A percentile compares a stretch with the other conserved stretches of the same genome.
phyloP scores from a whole-genome alignment of 352 stramenopile genomes.

The Phytophthora agathidicida region DNA sequence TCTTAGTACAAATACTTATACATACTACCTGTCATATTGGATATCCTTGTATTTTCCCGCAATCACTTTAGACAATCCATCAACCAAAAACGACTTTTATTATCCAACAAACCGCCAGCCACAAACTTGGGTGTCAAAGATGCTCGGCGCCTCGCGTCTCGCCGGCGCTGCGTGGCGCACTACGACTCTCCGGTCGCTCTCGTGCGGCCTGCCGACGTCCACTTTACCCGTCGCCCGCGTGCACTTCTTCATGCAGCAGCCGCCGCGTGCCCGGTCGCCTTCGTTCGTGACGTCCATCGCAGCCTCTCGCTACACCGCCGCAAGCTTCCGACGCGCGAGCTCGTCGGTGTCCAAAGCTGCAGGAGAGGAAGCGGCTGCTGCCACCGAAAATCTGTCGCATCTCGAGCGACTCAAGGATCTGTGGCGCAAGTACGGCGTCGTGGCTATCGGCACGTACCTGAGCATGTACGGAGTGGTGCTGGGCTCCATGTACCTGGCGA shows the following conservation, averaged over 20 bases:
- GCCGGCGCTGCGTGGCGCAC: conserved; percentile 1
- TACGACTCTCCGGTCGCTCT: background rate
- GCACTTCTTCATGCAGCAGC: conserved; percentile 22
- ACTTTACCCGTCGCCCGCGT: background rate
- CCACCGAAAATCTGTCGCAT: conserved; percentile 34
- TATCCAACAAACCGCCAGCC: conserved; percentile 15
- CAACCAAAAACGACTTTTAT: no score
- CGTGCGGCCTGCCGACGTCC: background rate
- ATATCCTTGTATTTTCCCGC: no score
- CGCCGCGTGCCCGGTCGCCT: conserved; percentile 10
- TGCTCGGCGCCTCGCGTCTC: conserved; percentile 26
- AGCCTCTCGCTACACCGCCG: background rate
- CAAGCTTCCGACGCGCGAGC: conserved; percentile 16
- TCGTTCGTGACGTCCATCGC: conserved; percentile 7
- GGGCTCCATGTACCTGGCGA: conserved; percentile 82
- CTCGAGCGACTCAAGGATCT: conserved; percentile 74
- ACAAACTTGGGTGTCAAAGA: conserved; percentile 9
- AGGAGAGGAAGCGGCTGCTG: background rate
- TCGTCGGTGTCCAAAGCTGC: conserved; percentile 31
- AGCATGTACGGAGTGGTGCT: conserved; percentile 79
- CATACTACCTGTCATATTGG: background rate
- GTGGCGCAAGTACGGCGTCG: conserved; percentile 84
- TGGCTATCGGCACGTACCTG: conserved; percentile 86
- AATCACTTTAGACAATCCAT: background rate
- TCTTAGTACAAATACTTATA: no score